A percentile compares a stretch with the other conserved stretches of the same genome.
These are phyloP conservation scores for Mycena vulgaris DNA, from an alignment of 768 basidiomycete species.

Conservation along the genomic window DNA sequence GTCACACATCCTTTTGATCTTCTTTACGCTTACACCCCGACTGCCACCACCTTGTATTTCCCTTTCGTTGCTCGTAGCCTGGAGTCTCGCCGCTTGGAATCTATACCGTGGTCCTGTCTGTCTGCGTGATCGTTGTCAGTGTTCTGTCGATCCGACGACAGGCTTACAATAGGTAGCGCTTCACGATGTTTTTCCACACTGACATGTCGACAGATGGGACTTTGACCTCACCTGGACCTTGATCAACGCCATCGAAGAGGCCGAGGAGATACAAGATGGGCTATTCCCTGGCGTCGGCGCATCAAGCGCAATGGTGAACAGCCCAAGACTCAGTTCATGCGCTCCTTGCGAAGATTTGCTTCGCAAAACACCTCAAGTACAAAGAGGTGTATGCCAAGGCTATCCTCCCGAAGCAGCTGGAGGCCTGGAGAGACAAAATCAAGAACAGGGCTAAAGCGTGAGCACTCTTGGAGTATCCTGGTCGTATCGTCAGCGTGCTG, in stretches of 20 bases:
- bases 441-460: conserved; percentile 11
- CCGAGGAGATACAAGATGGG: neutral
- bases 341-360: neutral
- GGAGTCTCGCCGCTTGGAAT: too few species aligned
- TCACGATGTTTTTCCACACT: neutral
- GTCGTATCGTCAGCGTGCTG: neutral
- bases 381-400: neutral
- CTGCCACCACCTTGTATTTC: too few species aligned
- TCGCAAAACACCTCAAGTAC: neutral
- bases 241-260: neutral
- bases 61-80: too few species aligned
- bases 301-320: neutral
- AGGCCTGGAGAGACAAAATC: neutral
- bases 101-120: too few species aligned
- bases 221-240: conserved; percentile 6
- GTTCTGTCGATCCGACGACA: too few species aligned
- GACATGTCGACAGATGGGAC: neutral
- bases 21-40: too few species aligned
- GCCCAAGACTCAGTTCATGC: neutral
- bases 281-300: conserved; percentile 1
- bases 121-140: too few species aligned
- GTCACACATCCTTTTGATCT: too few species aligned
- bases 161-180: too few species aligned
- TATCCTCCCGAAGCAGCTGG: neutral
- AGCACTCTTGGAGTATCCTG: neutral